Evolutionary conservation across 1,139 yeast species (phyloP).

Genomic region (Ogataea hybrid): DNA sequence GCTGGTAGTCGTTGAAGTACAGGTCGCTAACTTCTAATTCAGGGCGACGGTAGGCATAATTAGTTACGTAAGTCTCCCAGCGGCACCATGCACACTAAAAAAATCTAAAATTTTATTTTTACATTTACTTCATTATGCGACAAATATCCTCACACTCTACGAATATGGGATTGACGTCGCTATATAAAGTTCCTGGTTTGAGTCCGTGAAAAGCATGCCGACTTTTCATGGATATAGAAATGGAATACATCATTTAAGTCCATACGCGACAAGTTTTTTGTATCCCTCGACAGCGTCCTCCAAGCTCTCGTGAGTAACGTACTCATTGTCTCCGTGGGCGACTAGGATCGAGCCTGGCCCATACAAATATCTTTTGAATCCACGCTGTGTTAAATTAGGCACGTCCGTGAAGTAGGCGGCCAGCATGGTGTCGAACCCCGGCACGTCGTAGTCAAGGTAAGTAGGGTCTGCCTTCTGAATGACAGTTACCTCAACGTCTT

Average conservation of each 20-base stretch:
- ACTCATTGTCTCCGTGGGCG: constrained; percentile 66
- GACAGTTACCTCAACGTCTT: constrained; percentile 11
- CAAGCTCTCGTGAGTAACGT: constrained; percentile 50
- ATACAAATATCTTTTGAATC: constrained; percentile 50
- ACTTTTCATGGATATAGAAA: constrained; percentile 54
- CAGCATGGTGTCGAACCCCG: constrained; percentile 56
- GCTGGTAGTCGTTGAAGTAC: no score
- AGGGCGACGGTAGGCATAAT: no score
- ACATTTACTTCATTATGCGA: constrained; percentile 1
- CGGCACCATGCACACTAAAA: background rate
- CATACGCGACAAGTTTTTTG: constrained; percentile 40
- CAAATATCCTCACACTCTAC: constrained; percentile 8
- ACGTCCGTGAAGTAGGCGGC: constrained; percentile 67
- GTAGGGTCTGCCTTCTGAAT: constrained; percentile 38
- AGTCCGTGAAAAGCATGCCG: constrained; percentile 41
- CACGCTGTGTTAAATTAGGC: constrained; percentile 47
- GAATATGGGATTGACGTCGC: constrained; percentile 31
- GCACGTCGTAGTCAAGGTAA: constrained; percentile 54
- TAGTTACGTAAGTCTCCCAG: no score
- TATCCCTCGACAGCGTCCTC: constrained; percentile 57
- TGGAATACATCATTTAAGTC: constrained; percentile 37
- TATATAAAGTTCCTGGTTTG: constrained; percentile 51
- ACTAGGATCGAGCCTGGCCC: constrained; percentile 70
- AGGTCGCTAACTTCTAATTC: no score
- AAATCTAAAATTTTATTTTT: no score